Evolutionary conservation across 2,329 filamentous ascomycete genomes (phyloP).

Genomic region (Periconia macrospinosa): DNA sequence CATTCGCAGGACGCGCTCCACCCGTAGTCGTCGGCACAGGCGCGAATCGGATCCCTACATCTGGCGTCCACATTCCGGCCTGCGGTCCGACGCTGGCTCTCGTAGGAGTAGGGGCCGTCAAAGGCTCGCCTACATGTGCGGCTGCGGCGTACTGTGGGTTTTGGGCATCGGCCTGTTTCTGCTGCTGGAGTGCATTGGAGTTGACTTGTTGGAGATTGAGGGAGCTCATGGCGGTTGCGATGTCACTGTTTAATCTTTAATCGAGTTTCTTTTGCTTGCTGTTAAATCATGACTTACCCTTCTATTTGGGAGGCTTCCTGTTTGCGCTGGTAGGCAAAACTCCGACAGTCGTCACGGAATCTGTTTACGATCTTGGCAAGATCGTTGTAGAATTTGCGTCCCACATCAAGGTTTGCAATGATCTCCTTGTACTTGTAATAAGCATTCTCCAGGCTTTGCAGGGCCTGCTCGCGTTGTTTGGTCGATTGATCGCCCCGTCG

Average conservation of each 20-base stretch:
- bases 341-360: slow-evolving; percentile 78
- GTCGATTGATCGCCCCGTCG: slow-evolving; percentile 67
- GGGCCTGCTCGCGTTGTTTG: slow-evolving; percentile 77
- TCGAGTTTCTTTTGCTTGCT: background rate
- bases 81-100: slow-evolving; percentile 40
- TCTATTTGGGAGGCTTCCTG: slow-evolving; percentile 80
- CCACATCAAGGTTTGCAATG: slow-evolving; percentile 85
- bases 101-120: slow-evolving; percentile 53
- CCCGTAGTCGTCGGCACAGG: slow-evolving; percentile 40
- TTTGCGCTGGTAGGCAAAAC: slow-evolving; percentile 78
- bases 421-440: slow-evolving; percentile 98
- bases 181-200: slow-evolving; percentile 46
- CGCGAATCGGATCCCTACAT: slow-evolving; percentile 79
- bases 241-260: slow-evolving; percentile 48
- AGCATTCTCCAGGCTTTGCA: slow-evolving; percentile 86
- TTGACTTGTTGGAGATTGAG: slow-evolving; percentile 54
- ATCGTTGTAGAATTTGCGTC: slow-evolving; percentile 96
- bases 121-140: slow-evolving; percentile 55
- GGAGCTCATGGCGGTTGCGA: slow-evolving; percentile 62
- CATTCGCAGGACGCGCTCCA: slow-evolving; percentile 33
- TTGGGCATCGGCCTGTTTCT: slow-evolving; percentile 53
- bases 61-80: slow-evolving; percentile 73
- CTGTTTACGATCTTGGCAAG: slow-evolving; percentile 82
- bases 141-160: slow-evolving; percentile 61
- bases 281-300: slow-evolving; percentile 56